Evolutionary conservation across 345 rosid species (phyloP).

Genomic region (Chamaenerion angustifolium): DNA sequence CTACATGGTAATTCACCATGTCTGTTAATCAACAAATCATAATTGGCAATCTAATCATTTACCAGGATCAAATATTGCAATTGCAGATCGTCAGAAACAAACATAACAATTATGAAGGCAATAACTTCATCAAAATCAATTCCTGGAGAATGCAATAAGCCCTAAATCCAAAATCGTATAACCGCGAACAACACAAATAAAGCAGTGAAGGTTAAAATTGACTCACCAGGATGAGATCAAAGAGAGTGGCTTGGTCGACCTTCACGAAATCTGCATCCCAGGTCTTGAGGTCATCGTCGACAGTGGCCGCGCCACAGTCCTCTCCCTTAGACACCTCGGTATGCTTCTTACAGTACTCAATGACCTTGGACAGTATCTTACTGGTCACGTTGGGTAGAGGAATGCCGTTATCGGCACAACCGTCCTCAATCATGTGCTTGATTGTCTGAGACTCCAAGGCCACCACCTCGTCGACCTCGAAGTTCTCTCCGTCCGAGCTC

Average conservation of each 20-base stretch:
- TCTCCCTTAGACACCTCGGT: slow-evolving; percentile 26
- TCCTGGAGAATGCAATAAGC: no score
- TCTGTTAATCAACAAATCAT: no score
- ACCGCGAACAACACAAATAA: no score
- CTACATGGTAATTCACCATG: no score
- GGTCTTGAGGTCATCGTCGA: slow-evolving; percentile 25
- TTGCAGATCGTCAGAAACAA: neutral
- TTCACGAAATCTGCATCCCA: slow-evolving; percentile 52
- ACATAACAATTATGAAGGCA: neutral
- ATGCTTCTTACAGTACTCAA: slow-evolving; percentile 70
- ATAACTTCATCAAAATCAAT: no score
- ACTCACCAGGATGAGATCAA: slow-evolving; percentile 50
- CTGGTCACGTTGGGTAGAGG: slow-evolving; percentile 67
- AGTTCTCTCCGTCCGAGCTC: slow-evolving; percentile 51
- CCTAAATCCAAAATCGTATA: no score
- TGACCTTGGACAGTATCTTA: slow-evolving; percentile 45
- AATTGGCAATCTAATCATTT: no score
- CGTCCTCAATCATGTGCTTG: slow-evolving; percentile 56
- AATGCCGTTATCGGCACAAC: slow-evolving; percentile 39
- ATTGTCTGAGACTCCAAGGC: slow-evolving; percentile 54
- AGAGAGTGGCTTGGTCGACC: slow-evolving; percentile 50
- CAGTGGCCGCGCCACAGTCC: slow-evolving; percentile 13
- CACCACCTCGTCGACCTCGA: slow-evolving; percentile 48
- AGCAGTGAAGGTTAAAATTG: no score
- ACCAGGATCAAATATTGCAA: no score